A percentile compares a stretch with the other conserved stretches of the same genome.
phyloP scores from a whole-genome alignment of 2,329 filamentous ascomycete genomes.

The Talaromyces pinophilus region DNA sequence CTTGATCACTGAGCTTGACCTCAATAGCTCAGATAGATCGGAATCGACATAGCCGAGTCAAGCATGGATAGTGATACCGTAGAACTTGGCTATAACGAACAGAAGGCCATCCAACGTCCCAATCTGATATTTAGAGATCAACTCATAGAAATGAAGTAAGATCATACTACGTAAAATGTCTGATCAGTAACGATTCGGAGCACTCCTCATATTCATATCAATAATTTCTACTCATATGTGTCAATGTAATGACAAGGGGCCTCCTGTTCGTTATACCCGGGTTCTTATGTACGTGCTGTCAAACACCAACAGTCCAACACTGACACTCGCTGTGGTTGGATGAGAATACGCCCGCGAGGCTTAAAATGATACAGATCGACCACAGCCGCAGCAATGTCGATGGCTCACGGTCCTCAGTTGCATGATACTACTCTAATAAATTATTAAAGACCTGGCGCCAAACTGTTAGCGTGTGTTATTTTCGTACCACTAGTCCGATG shows the following conservation, averaged over 20 bases:
- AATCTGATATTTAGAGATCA: no score
- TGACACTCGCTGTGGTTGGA: neutral
- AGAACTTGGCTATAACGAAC: no score
- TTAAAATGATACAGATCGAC: neutral
- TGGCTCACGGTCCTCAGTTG: neutral
- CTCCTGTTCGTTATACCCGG: no score
- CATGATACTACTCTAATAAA: neutral
- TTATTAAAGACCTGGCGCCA: neutral
- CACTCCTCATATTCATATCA: no score
- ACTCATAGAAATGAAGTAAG: no score
- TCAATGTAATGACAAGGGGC: no score
- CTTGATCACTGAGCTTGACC: neutral
- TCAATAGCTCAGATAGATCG: neutral
- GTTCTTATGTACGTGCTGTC: no score
- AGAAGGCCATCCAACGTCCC: no score
- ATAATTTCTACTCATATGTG: no score
- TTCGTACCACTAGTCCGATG: neutral
- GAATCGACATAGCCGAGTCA: neutral
- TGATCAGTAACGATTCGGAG: no score
- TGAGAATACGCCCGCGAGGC: neutral
- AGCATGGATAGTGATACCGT: neutral
- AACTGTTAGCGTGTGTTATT: neutral
- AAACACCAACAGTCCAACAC: neutral
- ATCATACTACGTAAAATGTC: no score
- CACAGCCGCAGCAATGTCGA: neutral